A percentile compares a stretch with the other conserved stretches of the same genome.
Evolutionary conservation across 768 basidiomycete species (phyloP).

Genomic region (Flagelloscypha sp.): DNA sequence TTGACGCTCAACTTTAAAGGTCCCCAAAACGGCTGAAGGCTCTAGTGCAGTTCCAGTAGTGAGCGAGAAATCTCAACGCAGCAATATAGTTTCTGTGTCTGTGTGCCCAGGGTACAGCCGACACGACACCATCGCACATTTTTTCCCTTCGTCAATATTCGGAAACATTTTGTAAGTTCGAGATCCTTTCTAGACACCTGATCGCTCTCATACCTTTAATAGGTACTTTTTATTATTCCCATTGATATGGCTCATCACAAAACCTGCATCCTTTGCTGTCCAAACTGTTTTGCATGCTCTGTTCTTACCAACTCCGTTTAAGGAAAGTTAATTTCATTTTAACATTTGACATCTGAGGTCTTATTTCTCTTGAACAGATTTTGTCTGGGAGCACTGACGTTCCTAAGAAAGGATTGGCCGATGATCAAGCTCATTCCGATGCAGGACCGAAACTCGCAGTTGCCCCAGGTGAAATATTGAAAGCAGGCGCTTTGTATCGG

Average conservation of each 20-base stretch:
- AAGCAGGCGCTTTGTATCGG: conserved; percentile 69
- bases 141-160: conserved; percentile 14
- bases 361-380: no score
- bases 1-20: conserved; percentile 25
- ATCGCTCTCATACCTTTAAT: conserved; percentile 2
- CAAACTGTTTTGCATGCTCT: conserved; percentile 77
- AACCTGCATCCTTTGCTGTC: conserved; percentile 53
- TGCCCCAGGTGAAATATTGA: conserved; percentile 54
- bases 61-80: conserved; percentile 40
- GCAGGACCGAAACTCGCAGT: conserved; percentile 5
- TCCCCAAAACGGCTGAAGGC: conserved; percentile 23
- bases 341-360: conserved; percentile 7
- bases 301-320: conserved; percentile 76
- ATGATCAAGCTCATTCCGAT: conserved; percentile 11
- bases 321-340: conserved; percentile 20
- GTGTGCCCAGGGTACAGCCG: conserved; percentile 75
- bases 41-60: conserved; percentile 26
- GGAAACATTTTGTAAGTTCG: conserved; percentile 44
- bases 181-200: neutral
- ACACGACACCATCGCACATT: conserved; percentile 53
- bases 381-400: no score
- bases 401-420: conserved; percentile 1
- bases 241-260: conserved; percentile 58
- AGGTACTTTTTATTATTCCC: conserved; percentile 68
- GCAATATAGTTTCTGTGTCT: conserved; percentile 66